Percentiles rank a stretch among this genome's conserved stretches.
These are phyloP conservation scores for Magnusiomyces magnusii DNA, from an alignment of 1,139 yeast species.

Conservation along the genomic window DNA sequence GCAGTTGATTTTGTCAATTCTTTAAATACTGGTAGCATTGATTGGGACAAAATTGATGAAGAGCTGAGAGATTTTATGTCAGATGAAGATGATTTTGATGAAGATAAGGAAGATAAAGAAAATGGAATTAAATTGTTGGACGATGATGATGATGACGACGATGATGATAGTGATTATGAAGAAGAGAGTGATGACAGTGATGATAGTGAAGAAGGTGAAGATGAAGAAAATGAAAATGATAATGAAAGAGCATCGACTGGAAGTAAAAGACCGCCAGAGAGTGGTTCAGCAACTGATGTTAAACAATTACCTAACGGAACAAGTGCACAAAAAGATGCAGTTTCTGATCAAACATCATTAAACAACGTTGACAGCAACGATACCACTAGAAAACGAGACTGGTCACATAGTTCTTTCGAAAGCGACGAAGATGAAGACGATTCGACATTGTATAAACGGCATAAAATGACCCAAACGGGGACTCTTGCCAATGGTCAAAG, in stretches of 20 bases:
- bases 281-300: neutral
- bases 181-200: neutral
- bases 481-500: slow-evolving; percentile 16
- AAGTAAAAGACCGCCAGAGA: neutral
- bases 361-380: slow-evolving; percentile 5
- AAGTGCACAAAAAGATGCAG: neutral
- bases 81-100: slow-evolving; percentile 17
- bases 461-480: slow-evolving; percentile 24
- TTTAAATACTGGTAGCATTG: slow-evolving; percentile 30
- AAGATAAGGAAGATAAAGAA: slow-evolving; percentile 10
- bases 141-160: slow-evolving; percentile 7
- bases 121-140: no score
- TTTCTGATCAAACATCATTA: neutral
- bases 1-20: slow-evolving; percentile 29
- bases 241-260: neutral
- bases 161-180: slow-evolving; percentile 3
- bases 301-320: neutral
- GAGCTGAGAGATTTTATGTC: slow-evolving; percentile 35
- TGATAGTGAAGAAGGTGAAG: neutral
- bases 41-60: slow-evolving; percentile 35
- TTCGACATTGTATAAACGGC: slow-evolving; percentile 21
- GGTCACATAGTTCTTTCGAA: slow-evolving; percentile 7
- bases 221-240: neutral
- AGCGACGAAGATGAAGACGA: slow-evolving; percentile 10
- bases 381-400: slow-evolving; percentile 1